Conservation (phyloP, 129 eudicot species). For the Centrapalus pauciflorus region DNA sequence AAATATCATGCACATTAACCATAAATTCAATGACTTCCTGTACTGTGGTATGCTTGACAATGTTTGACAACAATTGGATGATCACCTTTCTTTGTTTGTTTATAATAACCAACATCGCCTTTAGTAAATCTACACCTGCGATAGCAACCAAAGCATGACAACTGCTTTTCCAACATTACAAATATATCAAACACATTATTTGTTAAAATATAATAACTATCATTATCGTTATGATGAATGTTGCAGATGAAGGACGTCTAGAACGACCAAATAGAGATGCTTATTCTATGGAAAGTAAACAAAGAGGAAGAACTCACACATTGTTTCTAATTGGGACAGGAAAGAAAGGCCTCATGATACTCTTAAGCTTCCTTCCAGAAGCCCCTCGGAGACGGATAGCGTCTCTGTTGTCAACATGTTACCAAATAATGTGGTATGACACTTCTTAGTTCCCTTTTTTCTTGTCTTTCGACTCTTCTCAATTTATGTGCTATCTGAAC, state of each 20-base stretch:
- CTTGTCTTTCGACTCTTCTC: too few species aligned
- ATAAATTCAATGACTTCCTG: too few species aligned
- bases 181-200: too few species aligned
- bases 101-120: too few species aligned
- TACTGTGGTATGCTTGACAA: too few species aligned
- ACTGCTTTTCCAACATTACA: too few species aligned
- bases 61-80: too few species aligned
- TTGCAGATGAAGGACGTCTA: conserved; percentile 62
- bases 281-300: conserved; percentile 40
- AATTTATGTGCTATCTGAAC: background rate
- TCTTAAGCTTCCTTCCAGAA: conserved; percentile 55
- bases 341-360: conserved; percentile 56
- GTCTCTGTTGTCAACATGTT: conserved; percentile 32
- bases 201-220: background rate
- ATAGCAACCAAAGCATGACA: too few species aligned
- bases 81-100: too few species aligned
- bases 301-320: conserved; percentile 60
- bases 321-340: conserved; percentile 66
- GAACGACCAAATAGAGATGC: conserved; percentile 44
- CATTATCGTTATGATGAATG: background rate
- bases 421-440: conserved; percentile 42
- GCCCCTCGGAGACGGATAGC: conserved; percentile 39
- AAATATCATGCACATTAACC: too few species aligned
- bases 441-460: background rate
- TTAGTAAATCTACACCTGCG: too few species aligned